Conservation (phyloP, 2,329 filamentous ascomycete genomes). For the Colletotrichum tanaceti region DNA sequence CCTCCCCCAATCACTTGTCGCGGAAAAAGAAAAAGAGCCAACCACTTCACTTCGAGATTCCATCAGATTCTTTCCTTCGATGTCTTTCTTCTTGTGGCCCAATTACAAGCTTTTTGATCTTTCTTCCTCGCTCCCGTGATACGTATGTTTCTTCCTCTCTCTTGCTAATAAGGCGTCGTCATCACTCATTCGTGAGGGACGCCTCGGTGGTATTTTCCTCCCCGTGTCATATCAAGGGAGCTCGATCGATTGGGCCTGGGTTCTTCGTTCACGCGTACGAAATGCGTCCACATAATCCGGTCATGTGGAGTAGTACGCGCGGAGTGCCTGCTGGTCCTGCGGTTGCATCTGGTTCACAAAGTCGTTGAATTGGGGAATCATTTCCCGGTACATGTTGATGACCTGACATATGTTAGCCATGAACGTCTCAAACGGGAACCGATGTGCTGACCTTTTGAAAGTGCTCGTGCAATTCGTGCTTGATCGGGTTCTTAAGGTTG, state of each 20-base stretch:
- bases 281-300: background rate
- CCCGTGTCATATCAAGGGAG: conserved; percentile 37
- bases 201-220: conserved; percentile 39
- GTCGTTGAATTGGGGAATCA: conserved; percentile 69
- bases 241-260: conserved; percentile 15
- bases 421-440: conserved; percentile 33
- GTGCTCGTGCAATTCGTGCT: conserved; percentile 74
- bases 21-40: conserved; percentile 6
- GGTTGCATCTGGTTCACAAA: conserved; percentile 64
- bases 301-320: conserved; percentile 56
- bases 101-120: conserved; percentile 30
- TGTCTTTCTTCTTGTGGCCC: conserved; percentile 26
- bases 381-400: conserved; percentile 66
- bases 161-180: conserved; percentile 27
- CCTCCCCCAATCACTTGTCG: conserved; percentile 27
- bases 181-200: conserved; percentile 37
- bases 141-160: conserved; percentile 34
- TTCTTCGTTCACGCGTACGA: conserved; percentile 21
- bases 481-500: conserved; percentile 68
- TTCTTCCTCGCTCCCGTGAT: conserved; percentile 30
- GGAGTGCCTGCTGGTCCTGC: conserved; percentile 62
- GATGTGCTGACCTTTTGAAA: conserved; percentile 77
- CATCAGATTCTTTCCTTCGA: conserved; percentile 34
- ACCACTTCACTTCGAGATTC: conserved; percentile 27
- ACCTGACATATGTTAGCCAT: conserved; percentile 53